Percentiles rank a stretch among this genome's conserved stretches.
Evolutionary conservation across 2,329 filamentous ascomycete genomes (phyloP).

Genomic region (Epichloe sibirici): DNA sequence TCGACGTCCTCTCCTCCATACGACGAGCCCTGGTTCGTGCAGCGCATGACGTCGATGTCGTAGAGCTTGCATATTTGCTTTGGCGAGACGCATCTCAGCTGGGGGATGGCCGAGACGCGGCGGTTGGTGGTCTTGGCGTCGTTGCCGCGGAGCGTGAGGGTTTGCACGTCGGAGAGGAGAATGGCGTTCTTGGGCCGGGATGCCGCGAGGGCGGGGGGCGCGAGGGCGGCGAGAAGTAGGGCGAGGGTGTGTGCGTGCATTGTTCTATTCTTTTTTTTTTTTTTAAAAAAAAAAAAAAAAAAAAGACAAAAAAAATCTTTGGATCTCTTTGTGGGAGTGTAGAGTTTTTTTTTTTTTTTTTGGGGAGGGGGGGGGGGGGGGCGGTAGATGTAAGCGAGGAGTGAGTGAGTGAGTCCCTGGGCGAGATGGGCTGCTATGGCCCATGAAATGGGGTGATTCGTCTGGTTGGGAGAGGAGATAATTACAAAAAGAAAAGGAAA

Average conservation of each 20-base stretch:
- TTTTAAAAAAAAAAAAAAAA: background rate
- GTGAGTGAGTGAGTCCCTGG: too few species aligned
- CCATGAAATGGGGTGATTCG: too few species aligned
- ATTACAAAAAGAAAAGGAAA: too few species aligned
- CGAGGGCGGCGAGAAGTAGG: slow-evolving; percentile 11
- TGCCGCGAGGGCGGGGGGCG: slow-evolving; percentile 16
- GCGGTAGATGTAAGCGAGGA: too few species aligned
- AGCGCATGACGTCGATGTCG: slow-evolving; percentile 72
- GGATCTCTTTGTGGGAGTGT: background rate
- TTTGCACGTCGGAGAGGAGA: slow-evolving; percentile 51
- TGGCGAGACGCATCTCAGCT: slow-evolving; percentile 65
- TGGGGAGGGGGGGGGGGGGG: too few species aligned
- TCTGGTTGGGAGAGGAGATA: too few species aligned
- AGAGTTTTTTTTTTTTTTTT: too few species aligned
- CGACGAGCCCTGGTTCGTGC: slow-evolving; percentile 70
- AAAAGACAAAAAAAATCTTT: too few species aligned
- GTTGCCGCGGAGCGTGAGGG: slow-evolving; percentile 62
- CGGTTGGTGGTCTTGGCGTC: slow-evolving; percentile 58
- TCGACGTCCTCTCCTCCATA: slow-evolving; percentile 74
- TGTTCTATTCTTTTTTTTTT: background rate
- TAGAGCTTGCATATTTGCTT: slow-evolving; percentile 55
- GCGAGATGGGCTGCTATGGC: too few species aligned
- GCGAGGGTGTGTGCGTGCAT: slow-evolving; percentile 18
- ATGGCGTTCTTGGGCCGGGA: slow-evolving; percentile 37
- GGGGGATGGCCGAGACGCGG: slow-evolving; percentile 62